Conservation (phyloP, 148 eudicot species). For the Rhododendron ovatum region DNA sequence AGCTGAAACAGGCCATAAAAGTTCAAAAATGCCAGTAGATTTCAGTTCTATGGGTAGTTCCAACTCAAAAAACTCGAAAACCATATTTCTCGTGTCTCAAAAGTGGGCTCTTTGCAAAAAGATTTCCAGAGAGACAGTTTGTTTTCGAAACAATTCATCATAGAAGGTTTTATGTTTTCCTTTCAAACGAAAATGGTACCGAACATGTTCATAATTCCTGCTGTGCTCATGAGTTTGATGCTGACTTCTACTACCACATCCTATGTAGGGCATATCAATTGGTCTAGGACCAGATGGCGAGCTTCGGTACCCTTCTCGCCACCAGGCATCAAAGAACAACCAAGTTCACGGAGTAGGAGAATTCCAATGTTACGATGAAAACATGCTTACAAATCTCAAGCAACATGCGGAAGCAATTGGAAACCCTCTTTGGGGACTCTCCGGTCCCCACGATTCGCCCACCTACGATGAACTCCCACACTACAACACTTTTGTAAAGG, state of each 20-base stretch:
- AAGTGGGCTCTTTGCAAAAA: background rate
- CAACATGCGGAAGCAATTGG: slow-evolving; percentile 56
- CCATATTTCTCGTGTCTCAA: background rate
- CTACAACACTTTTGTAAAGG: slow-evolving; percentile 47
- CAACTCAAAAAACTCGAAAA: background rate
- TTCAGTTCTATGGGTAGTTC: background rate
- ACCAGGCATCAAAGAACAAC: slow-evolving; percentile 19
- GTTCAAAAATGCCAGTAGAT: background rate
- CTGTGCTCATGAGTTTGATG: background rate
- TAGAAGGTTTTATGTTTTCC: background rate
- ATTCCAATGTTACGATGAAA: slow-evolving; percentile 76
- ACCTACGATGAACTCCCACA: slow-evolving; percentile 44
- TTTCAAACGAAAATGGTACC: background rate
- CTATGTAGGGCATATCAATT: slow-evolving; percentile 53
- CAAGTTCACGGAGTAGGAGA: slow-evolving; percentile 57
- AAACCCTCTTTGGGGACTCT: slow-evolving; percentile 75
- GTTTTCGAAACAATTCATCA: background rate
- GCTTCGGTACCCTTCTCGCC: slow-evolving; percentile 70
- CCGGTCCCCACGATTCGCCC: slow-evolving; percentile 90
- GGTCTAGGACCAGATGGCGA: slow-evolving; percentile 95
- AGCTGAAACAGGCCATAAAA: background rate
- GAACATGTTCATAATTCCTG: background rate
- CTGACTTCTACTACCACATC: background rate
- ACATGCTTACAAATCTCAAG: slow-evolving; percentile 65
- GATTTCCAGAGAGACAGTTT: background rate